Conservation (phyloP, 2,329 filamentous ascomycete species). For the Calycina herbarum region DNA sequence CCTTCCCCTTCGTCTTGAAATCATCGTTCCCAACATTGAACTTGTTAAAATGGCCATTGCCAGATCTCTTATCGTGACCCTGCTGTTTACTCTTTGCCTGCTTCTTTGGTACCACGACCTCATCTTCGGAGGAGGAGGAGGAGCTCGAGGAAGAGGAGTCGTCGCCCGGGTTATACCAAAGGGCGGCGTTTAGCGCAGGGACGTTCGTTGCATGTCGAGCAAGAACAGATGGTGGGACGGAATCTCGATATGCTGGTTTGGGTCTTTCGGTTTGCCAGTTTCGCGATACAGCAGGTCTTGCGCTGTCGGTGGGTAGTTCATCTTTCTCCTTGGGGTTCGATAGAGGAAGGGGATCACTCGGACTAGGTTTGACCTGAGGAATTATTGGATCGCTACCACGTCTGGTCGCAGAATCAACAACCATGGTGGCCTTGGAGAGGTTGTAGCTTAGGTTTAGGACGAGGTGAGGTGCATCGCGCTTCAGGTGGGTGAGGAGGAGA, state of each 20-base stretch:
- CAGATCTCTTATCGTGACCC: slow-evolving; percentile 7
- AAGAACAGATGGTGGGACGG: slow-evolving; percentile 20
- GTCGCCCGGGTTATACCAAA: slow-evolving; percentile 22
- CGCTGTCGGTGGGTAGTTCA: neutral
- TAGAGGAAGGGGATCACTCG: neutral
- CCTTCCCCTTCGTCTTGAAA: slow-evolving; percentile 63
- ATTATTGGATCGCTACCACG: slow-evolving; percentile 3
- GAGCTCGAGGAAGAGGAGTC: slow-evolving; percentile 22
- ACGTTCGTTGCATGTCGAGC: slow-evolving; percentile 28
- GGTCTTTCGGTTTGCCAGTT: slow-evolving; percentile 33
- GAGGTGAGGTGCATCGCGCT: neutral
- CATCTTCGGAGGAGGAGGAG: slow-evolving; percentile 30
- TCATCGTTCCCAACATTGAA: slow-evolving; percentile 65
- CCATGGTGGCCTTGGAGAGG: neutral
- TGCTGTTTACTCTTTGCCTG: slow-evolving; percentile 5
- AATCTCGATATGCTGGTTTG: slow-evolving; percentile 22
- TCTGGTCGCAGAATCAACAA: neutral
- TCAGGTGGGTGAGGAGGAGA: neutral
- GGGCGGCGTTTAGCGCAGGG: slow-evolving; percentile 30
- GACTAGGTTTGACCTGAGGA: neutral
- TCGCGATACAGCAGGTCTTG: slow-evolving; percentile 23
- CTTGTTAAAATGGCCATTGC: slow-evolving; percentile 43
- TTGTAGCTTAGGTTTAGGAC: neutral
- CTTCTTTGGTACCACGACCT: slow-evolving; percentile 9
- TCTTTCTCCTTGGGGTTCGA: neutral